Evolutionary conservation across 2,329 filamentous ascomycete genomes (phyloP), one percentile per base, ranked within the genome.

Genomic region (Botrytis fabae): DNA sequence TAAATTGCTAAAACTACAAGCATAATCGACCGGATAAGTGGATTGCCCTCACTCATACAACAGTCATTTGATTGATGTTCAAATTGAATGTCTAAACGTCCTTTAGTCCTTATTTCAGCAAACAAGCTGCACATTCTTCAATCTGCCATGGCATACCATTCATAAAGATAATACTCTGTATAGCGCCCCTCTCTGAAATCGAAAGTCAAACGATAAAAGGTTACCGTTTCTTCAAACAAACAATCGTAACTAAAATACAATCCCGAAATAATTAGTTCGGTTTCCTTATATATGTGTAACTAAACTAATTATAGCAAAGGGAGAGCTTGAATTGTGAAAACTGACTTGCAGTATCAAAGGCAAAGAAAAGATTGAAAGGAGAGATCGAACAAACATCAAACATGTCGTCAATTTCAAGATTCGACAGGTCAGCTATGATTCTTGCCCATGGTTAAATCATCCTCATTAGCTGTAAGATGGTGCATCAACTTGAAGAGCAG

Each of bases 161-260:
- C 48, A 54, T n/a, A 16, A 54, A 16, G 25, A 54, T 54, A 16
- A 7, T 2, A 54, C 25, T 51, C 10, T n/a, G 48, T n/a, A 3
- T 14, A 1, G 12, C 25, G n/a, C 12, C 4, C 12, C 0, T n/a
- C 25, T n/a, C 4, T 2, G 2, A n/a, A 51, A n/a, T n/a, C 12
- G 48, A 2, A 51, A 51, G 4, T 51, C 25, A 51, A 51, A 25
- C 6, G 48, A 51, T n/a, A 14, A n/a, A 46, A n/a, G 48, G 12
- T n/a, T 54, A 22, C 12, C 5, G 1, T 16, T 51, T 54, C 2
- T 4, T 4, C 25, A 54, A 54, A n/a, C 5, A 16, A 54, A 16
- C 4, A 54, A n/a, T 54, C 14, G 48, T 3, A 16, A n/a, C 5
- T 12, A 16, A 16, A n/a, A n/a, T 10, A n/a, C 12, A 7, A 16